Base-by-base conservation (phyloP, 1,284 basidiomycete species). In the Trametes pubescens region DNA sequence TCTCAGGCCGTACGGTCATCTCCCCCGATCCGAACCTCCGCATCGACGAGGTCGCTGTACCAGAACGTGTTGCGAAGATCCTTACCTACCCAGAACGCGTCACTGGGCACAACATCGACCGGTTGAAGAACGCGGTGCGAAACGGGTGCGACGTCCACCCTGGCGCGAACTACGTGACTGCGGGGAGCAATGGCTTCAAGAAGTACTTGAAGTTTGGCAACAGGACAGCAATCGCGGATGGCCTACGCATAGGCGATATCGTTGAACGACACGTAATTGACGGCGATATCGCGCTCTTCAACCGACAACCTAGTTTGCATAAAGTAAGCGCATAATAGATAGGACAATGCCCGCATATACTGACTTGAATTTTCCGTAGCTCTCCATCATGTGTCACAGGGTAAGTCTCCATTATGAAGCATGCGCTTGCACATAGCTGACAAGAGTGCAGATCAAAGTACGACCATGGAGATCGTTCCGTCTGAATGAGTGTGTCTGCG, bases 321-420 rank as follows among this genome's bases (percentile, higher is more conserved):
- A 97, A 96, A 79, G 92, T 92, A 57, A 51, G 75, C 60, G 9
- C 52, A 21, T 14, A 4, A 10, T 43, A 54, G 7, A 18, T 35
- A 29, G 26, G 29, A 13, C 16, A 6, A 2, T 53, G 24, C 21
- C n/a, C 35, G 24, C 48, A 51, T 21, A 18, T 38, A 76, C 22
- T 51, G 32, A 53, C 46, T 7, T 51, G 24, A 29, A 21, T 40
- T 67, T 73, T 80, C 76, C 81, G 66, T 80, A 97, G 90, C 83
- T 99, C 22, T 98, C 96, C 1, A 99, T 99, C 77, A 99, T 99
- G 95, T 98, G 96, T 75, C 98, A 99, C 81, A 85, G 96, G 68
- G 97, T 91, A 69, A 72, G 86, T 71, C 26, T 0, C 16, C 32
- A 10, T 29, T 9, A 38, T 8, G 40, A 10, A 24, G 26, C 11